These are phyloP conservation scores for Bryoglossum gracile DNA, from an alignment of 495 filamentous ascomycete genomes.

Conservation along the genomic window DNA sequence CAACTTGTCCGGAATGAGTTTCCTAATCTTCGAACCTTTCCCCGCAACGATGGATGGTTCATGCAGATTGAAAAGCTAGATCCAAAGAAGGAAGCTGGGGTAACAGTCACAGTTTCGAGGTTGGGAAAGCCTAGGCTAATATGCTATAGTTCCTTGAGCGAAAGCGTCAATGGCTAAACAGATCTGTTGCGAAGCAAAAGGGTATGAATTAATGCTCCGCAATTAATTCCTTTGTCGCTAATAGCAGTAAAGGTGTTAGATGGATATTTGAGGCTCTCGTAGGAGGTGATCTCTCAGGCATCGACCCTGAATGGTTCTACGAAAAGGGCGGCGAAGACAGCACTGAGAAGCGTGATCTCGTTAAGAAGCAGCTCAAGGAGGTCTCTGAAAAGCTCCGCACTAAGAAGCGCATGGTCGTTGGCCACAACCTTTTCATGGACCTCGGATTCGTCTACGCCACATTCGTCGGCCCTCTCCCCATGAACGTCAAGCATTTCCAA, in stretches of 20 bases:
- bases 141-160: conserved; percentile 8
- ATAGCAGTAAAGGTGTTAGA: conserved; percentile 46
- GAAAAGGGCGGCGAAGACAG: conserved; percentile 9
- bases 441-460: conserved; percentile 61
- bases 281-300: conserved; percentile 46
- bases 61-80: conserved; percentile 39
- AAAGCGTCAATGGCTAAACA: conserved; percentile 6
- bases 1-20: conserved; percentile 60
- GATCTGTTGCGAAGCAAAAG: conserved; percentile 30
- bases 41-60: conserved; percentile 32
- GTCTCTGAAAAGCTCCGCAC: conserved; percentile 34
- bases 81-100: conserved; percentile 12
- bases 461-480: conserved; percentile 62
- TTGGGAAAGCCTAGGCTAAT: conserved; percentile 2
- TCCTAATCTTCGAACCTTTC: conserved; percentile 44
- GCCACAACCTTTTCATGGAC: conserved; percentile 74
- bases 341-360: conserved; percentile 21
- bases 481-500: conserved; percentile 53
- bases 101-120: conserved; percentile 7
- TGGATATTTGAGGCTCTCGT: conserved; percentile 64
- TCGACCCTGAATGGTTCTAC: conserved; percentile 40
- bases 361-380: conserved; percentile 27
- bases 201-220: conserved; percentile 4
- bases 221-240: background rate
- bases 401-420: conserved; percentile 52